These are phyloP conservation scores for Ophiostoma ips DNA, from an alignment of 2,329 filamentous ascomycete genomes.

Conservation along the genomic window DNA sequence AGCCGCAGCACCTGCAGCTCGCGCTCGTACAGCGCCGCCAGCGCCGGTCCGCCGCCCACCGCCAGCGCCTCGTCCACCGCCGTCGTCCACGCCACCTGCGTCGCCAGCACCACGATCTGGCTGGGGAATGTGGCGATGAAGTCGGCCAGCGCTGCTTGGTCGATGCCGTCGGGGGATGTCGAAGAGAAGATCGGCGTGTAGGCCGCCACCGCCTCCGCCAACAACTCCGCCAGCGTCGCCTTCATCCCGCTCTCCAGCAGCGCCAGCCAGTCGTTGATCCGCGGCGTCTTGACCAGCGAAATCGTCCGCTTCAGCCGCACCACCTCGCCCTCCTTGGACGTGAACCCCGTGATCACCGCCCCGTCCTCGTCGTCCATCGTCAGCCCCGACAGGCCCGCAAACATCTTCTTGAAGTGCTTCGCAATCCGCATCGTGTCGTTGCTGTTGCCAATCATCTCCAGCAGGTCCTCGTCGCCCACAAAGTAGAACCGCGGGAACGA, in stretches of 20 bases:
- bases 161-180: slow-evolving; percentile 57
- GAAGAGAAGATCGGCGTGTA: slow-evolving; percentile 68
- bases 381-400: slow-evolving; percentile 84
- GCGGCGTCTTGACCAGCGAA: slow-evolving; percentile 80
- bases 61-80: slow-evolving; percentile 66
- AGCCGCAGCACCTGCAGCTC: slow-evolving; percentile 76
- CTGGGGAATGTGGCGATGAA: slow-evolving; percentile 80
- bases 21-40: slow-evolving; percentile 61
- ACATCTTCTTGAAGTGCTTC: slow-evolving; percentile 99
- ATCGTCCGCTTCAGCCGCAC: slow-evolving; percentile 83
- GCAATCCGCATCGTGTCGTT: slow-evolving; percentile 92
- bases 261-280: slow-evolving; percentile 98
- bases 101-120: slow-evolving; percentile 88
- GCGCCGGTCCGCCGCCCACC: slow-evolving; percentile 41
- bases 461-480: slow-evolving; percentile 91
- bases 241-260: slow-evolving; percentile 91
- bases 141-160: slow-evolving; percentile 54
- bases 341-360: slow-evolving; percentile 77
- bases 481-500: slow-evolving; percentile 99
- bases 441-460: slow-evolving; percentile 99
- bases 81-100: slow-evolving; percentile 87
- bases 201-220: slow-evolving; percentile 71
- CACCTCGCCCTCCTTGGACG: slow-evolving; percentile 86
- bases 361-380: slow-evolving; percentile 90
- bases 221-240: slow-evolving; percentile 74